Base-by-base conservation (phyloP, 2,329 filamentous ascomycete genomes). In the Epichloe sp. region DNA sequence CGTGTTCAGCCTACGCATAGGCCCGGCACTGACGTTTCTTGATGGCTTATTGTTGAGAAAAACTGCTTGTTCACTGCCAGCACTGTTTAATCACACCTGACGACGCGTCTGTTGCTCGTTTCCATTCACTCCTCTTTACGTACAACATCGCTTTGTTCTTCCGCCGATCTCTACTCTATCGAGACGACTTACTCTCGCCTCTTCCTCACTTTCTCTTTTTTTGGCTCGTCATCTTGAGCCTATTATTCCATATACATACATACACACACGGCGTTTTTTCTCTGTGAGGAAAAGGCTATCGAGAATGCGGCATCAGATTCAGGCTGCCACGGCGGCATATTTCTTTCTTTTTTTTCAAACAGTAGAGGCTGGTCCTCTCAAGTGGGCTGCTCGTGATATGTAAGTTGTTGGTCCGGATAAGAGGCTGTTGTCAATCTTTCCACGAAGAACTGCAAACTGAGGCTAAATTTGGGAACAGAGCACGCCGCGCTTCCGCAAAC, bases 361-460 rank as follows among this genome's bases (percentile, higher is more conserved):
- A 51, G 57, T 58, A 23, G 57, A 64, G 63, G 66, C 66, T 56
- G 66, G 65, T 57, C 68, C 63, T 62, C 57, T 65, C 35, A 59
- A 58, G 49, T 61, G 65, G 63, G 61, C 59, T 56, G 57, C 60
- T 57, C 56, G 57, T 56, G 62, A 56, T 56, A 53, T 62, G 65
- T 68, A 55, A 49, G 63, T 57, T 40, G 35, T 21, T 8, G 17
- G 31, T 6, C 12, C n/a, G 41, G 19, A 14, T 10, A 43, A 23
- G 41, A 42, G 4, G 40, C 17, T 31, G 4, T 21, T 31, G 8
- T 21, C 3, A 6, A 42, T 12, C 36, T 38, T 38, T 14, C 36
- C 15, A 23, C 19, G n/a, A 17, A 17, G 23, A 50, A 31, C 6
- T 8, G 3, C 15, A 45, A 42, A 15, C 10, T n/a, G 8, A 51